Percentiles rank a stretch among this genome's conserved stretches.
Evolutionary conservation across 2,329 filamentous ascomycete genomes (phyloP).

Genomic region (Alternaria hordeiaustralica): DNA sequence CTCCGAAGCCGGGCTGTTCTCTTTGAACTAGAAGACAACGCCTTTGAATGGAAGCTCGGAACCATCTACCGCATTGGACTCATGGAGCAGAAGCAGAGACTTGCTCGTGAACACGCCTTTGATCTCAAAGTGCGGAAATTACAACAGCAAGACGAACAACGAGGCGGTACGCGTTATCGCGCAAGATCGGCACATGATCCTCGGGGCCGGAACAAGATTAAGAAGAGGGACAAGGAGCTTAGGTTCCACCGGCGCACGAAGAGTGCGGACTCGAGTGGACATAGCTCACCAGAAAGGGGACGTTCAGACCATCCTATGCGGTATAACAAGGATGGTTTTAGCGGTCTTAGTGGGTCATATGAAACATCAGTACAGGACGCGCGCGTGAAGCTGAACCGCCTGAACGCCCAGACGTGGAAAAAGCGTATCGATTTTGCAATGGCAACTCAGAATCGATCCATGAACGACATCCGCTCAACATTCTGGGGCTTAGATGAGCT

Average conservation of each 20-base stretch:
- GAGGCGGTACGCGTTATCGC: constrained; percentile 58
- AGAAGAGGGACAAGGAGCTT: constrained; percentile 37
- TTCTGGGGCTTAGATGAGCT: constrained; percentile 85
- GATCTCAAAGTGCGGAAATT: constrained; percentile 85
- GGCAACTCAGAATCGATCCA: constrained; percentile 71
- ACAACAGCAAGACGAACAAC: constrained; percentile 64
- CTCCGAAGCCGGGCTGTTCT: constrained; percentile 80
- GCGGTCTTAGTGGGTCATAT: constrained; percentile 73
- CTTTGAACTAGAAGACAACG: constrained; percentile 93
- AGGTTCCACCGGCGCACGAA: constrained; percentile 50
- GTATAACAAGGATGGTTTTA: constrained; percentile 82
- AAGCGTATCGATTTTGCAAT: constrained; percentile 82
- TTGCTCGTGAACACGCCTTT: constrained; percentile 91
- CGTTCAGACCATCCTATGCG: constrained; percentile 57
- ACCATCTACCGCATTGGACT: constrained; percentile 91
- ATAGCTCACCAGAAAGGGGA: constrained; percentile 32
- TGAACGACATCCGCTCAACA: constrained; percentile 76
- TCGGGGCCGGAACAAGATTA: constrained; percentile 47
- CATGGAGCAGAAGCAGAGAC: constrained; percentile 85
- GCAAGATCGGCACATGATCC: constrained; percentile 59
- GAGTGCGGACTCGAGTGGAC: constrained; percentile 42
- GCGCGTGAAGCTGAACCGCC: constrained; percentile 72
- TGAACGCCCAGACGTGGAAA: constrained; percentile 93
- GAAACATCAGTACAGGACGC: constrained; percentile 80
- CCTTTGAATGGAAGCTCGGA: constrained; percentile 96